A percentile compares a stretch with the other conserved stretches of the same genome.
phyloP scores from a whole-genome alignment of 495 filamentous ascomycete genomes.

The Cetradonia linearis region DNA sequence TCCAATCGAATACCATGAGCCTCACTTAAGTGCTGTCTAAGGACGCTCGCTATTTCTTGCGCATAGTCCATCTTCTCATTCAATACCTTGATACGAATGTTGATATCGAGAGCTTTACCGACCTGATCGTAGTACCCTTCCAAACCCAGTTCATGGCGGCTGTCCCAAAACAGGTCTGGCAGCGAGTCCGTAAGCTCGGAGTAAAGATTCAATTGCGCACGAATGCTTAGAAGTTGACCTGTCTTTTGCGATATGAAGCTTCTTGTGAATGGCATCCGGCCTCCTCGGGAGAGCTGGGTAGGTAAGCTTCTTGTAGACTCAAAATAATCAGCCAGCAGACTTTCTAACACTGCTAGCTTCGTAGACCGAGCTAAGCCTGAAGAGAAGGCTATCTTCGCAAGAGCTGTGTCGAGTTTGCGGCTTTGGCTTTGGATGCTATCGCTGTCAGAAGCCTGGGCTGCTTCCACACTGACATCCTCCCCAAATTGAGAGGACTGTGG shows the following conservation, averaged over 20 bases:
- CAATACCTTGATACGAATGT: conserved; percentile 80
- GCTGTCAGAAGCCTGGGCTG: conserved; percentile 16
- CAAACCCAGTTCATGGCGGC: conserved; percentile 69
- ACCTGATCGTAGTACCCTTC: conserved; percentile 94
- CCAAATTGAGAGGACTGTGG: background rate
- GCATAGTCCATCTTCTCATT: conserved; percentile 99
- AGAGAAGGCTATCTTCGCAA: conserved; percentile 93
- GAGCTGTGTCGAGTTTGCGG: conserved; percentile 56
- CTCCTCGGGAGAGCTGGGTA: conserved; percentile 53
- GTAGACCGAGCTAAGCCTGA: conserved; percentile 89
- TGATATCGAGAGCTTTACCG: conserved; percentile 78
- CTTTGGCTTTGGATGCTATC: conserved; percentile 28
- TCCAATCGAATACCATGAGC: conserved; percentile 79
- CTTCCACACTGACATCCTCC: conserved; percentile 7
- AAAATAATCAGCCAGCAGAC: conserved; percentile 70
- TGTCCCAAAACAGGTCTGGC: conserved; percentile 96
- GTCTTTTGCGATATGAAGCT: conserved; percentile 84
- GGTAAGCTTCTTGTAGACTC: conserved; percentile 74
- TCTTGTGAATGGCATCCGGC: conserved; percentile 58
- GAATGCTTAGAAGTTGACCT: conserved; percentile 79
- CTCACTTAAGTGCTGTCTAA: conserved; percentile 83
- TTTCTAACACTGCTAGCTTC: conserved; percentile 92
- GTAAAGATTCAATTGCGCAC: conserved; percentile 91
- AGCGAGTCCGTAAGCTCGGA: conserved; percentile 92
- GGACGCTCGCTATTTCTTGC: conserved; percentile 82